Conservation (phyloP, 1,284 basidiomycete species). For the Ustilago hordei region DNA sequence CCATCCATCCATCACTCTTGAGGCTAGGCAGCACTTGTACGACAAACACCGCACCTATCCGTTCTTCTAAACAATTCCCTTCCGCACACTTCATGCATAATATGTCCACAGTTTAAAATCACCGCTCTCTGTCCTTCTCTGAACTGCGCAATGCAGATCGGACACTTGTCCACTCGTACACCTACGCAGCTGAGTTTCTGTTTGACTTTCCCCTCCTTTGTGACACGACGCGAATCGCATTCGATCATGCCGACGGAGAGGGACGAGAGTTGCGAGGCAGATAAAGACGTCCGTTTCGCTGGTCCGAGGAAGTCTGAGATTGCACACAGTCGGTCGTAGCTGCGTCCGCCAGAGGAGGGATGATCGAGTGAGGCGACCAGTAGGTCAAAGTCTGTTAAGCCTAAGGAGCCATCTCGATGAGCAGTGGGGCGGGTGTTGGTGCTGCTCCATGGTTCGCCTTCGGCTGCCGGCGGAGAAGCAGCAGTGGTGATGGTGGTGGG, state of each 20-base stretch:
- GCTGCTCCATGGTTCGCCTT: background rate
- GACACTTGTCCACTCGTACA: slow-evolving; percentile 80
- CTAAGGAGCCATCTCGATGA: slow-evolving; percentile 27
- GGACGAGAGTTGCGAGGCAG: slow-evolving; percentile 63
- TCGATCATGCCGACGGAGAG: slow-evolving; percentile 77
- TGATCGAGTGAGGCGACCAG: slow-evolving; percentile 60
- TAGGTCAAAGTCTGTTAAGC: slow-evolving; percentile 65
- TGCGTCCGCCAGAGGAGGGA: background rate
- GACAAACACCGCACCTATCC: slow-evolving; percentile 53
- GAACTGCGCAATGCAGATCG: slow-evolving; percentile 83
- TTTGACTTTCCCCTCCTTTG: slow-evolving; percentile 80
- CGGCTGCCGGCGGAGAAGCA: background rate
- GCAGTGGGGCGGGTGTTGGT: background rate
- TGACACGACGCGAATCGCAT: slow-evolving; percentile 77
- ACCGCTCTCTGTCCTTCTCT: slow-evolving; percentile 75
- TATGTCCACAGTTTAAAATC: slow-evolving; percentile 79
- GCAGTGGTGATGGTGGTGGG: background rate
- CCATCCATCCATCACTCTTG: background rate
- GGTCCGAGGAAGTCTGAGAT: slow-evolving; percentile 78
- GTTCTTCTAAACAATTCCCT: slow-evolving; percentile 30
- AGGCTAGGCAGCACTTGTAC: slow-evolving; percentile 29
- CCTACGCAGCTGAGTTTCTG: slow-evolving; percentile 81
- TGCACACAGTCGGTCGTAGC: slow-evolving; percentile 72
- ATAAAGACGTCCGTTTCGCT: slow-evolving; percentile 70
- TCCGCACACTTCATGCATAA: slow-evolving; percentile 61